These are phyloP conservation scores for Mycena olivaceomarginata DNA, from an alignment of 768 basidiomycete species.

Conservation along the genomic window DNA sequence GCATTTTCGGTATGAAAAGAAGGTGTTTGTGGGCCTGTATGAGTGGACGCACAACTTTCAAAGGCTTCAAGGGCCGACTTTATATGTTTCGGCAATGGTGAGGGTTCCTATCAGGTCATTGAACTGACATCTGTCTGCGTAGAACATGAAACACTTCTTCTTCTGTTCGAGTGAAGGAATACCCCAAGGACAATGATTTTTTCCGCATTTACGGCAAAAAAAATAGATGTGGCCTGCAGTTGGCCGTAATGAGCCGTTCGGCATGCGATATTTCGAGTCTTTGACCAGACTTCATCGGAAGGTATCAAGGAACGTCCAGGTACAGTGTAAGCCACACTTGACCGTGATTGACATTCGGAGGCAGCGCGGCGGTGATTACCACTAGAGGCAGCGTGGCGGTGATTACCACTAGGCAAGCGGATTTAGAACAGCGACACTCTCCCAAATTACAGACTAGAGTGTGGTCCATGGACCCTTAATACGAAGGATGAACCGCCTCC, in stretches of 20 bases:
- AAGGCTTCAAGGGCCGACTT: conserved; percentile 6
- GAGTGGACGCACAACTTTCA: conserved; percentile 33
- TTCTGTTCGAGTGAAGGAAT: neutral
- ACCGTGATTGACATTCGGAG: conserved; percentile 36
- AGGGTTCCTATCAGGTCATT: conserved; percentile 21
- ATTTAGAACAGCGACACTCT: neutral
- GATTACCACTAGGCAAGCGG: too few relatives aligned
- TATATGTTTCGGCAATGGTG: conserved; percentile 24
- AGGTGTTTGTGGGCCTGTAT: conserved; percentile 21
- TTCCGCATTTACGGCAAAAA: conserved; percentile 14
- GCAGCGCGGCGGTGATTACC: conserved; percentile 21
- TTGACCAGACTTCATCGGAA: conserved; percentile 12
- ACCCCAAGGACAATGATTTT: neutral
- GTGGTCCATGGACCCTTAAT: neutral
- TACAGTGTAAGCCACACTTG: conserved; percentile 10
- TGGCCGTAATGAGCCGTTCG: conserved; percentile 20
- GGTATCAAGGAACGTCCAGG: conserved; percentile 40
- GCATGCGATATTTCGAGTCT: neutral
- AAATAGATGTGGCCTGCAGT: neutral
- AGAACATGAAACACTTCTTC: conserved; percentile 18
- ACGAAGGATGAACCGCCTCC: neutral
- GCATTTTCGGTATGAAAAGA: conserved; percentile 33
- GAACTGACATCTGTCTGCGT: conserved; percentile 28
- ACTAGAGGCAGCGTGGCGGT: too few relatives aligned
- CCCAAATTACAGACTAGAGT: too few relatives aligned